phyloP scores from a whole-genome alignment of 2,329 filamentous ascomycete species.

The Periconia digitata region DNA sequence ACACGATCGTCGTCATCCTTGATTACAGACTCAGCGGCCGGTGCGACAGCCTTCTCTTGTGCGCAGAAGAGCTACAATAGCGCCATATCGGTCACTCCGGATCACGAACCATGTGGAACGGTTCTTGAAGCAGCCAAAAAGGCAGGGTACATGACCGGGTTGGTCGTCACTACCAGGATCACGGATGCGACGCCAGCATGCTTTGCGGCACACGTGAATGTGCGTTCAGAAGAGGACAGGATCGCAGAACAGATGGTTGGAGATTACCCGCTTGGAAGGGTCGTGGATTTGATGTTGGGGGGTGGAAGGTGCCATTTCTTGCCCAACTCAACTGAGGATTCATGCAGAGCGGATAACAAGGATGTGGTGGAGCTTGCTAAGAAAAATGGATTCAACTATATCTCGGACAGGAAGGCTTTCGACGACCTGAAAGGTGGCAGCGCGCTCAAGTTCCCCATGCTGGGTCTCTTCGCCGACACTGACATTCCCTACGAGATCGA shows the following conservation, averaged over 20 bases:
- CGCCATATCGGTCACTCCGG: slow-evolving; percentile 85
- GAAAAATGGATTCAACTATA: slow-evolving; percentile 79
- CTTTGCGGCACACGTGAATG: slow-evolving; percentile 85
- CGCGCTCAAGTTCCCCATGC: slow-evolving; percentile 71
- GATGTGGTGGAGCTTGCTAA: slow-evolving; percentile 74
- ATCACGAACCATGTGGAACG: slow-evolving; percentile 85
- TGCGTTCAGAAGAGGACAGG: slow-evolving; percentile 78
- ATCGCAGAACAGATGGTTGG: slow-evolving; percentile 94
- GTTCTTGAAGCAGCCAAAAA: slow-evolving; percentile 91
- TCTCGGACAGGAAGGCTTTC: slow-evolving; percentile 72
- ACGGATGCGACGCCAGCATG: slow-evolving; percentile 96
- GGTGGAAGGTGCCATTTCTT: slow-evolving; percentile 93
- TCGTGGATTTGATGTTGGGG: slow-evolving; percentile 90
- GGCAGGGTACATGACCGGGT: slow-evolving; percentile 86
- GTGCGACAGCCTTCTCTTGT: slow-evolving; percentile 94
- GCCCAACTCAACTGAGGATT: slow-evolving; percentile 75
- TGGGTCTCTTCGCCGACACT: slow-evolving; percentile 79
- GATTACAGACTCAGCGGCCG: slow-evolving; percentile 95
- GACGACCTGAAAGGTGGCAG: slow-evolving; percentile 70
- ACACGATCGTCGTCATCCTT: slow-evolving; percentile 82
- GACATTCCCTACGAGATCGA: slow-evolving; percentile 96
- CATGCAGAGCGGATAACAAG: slow-evolving; percentile 77
- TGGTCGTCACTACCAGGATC: slow-evolving; percentile 92
- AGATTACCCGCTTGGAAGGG: slow-evolving; percentile 79
- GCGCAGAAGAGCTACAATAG: slow-evolving; percentile 94